Evolutionary conservation across 352 stramenopile species (phyloP).

Genomic region (Phytopythium ostracodes): DNA sequence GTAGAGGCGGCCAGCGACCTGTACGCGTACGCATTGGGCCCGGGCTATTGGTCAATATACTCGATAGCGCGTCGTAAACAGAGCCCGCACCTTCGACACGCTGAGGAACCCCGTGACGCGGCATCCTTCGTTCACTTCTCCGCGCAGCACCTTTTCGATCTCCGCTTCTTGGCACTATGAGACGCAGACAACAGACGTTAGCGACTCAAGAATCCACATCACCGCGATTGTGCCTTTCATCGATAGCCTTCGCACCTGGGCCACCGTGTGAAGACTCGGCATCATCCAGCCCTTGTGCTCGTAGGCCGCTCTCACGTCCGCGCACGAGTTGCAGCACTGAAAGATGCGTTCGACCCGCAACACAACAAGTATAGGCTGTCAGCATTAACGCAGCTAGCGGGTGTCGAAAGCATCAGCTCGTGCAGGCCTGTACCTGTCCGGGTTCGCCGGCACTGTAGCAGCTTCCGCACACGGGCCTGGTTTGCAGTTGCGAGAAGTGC

Average conservation of each 20-base stretch:
- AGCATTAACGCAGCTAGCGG: background rate
- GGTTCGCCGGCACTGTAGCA: conserved; percentile 71
- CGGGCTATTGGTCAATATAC: too few relatives aligned
- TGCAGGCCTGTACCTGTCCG: conserved; percentile 27
- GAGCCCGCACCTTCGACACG: conserved; percentile 58
- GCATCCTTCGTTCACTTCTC: conserved; percentile 74
- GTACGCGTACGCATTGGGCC: too few relatives aligned
- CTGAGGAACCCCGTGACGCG: conserved; percentile 66
- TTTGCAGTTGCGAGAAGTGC: background rate
- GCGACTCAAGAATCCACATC: background rate
- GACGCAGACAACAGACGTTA: background rate
- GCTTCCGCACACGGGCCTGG: conserved; percentile 57
- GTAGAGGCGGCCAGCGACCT: conserved; percentile 78
- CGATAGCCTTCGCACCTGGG: conserved; percentile 27
- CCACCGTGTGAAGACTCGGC: conserved; percentile 72
- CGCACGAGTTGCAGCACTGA: conserved; percentile 68
- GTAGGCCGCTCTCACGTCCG: conserved; percentile 63
- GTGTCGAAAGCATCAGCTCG: background rate
- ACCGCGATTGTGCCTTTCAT: background rate
- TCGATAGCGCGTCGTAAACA: background rate
- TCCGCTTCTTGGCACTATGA: conserved; percentile 65
- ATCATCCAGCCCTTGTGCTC: conserved; percentile 66
- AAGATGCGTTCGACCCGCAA: background rate
- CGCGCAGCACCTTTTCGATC: conserved; percentile 72
- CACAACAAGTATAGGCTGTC: background rate